phyloP scores from a whole-genome alignment of 1,284 basidiomycete genomes.

The Meira nashicola region DNA sequence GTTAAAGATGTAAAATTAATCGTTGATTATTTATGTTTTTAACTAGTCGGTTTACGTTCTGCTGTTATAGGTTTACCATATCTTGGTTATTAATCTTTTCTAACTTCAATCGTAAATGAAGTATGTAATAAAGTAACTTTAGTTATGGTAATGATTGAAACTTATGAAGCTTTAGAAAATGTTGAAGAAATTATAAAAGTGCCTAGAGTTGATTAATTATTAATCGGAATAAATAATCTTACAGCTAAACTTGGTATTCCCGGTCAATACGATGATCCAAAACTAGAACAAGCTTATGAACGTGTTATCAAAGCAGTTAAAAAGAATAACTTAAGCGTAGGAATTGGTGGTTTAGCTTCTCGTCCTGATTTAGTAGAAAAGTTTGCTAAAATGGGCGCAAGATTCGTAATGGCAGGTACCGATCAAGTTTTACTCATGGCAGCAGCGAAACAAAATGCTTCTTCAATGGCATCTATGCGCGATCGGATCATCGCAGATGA shows the following conservation, averaged over 20 bases:
- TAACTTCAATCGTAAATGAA: background rate
- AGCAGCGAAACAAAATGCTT: no score
- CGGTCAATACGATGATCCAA: constrained; percentile 1
- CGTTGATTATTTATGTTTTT: constrained; percentile 2
- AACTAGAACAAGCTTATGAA: background rate
- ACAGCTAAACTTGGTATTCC: constrained; percentile 4
- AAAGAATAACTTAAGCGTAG: background rate
- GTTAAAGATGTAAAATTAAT: background rate
- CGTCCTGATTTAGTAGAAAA: background rate
- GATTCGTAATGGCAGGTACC: background rate
- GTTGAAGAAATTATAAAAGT: background rate
- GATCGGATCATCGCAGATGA: no score
- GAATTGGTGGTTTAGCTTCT: background rate
- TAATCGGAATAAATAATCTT: constrained; percentile 1
- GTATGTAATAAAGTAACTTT: background rate
- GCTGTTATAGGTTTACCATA: constrained; percentile 4
- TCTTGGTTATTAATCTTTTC: background rate
- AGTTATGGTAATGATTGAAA: background rate
- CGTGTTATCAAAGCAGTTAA: background rate
- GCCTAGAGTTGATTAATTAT: background rate
- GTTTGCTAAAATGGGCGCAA: background rate
- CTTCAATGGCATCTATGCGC: no score
- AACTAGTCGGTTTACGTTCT: background rate
- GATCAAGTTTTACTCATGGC: background rate
- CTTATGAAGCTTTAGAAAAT: background rate